These are phyloP conservation scores for Kwoniella botswanensis DNA, from an alignment of 768 basidiomycete genomes.

Conservation along the genomic window DNA sequence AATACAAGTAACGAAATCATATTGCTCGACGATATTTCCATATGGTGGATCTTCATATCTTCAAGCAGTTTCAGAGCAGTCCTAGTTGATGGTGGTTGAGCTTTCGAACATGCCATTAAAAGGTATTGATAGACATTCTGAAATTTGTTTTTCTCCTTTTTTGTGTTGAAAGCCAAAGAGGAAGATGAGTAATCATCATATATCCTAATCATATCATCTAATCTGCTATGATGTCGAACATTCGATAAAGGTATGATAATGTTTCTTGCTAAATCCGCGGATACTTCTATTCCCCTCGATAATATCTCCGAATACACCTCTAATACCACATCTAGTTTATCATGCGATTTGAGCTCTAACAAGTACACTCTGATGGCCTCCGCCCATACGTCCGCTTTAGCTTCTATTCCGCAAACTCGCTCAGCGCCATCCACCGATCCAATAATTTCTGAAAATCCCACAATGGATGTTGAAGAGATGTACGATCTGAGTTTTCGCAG, in stretches of 20 bases:
- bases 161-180: background rate
- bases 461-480: constrained; percentile 1
- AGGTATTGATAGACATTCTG: constrained; percentile 25
- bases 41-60: constrained; percentile 68
- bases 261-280: constrained; percentile 24
- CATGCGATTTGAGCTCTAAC: constrained; percentile 7
- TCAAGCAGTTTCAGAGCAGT: constrained; percentile 62
- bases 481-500: constrained; percentile 1
- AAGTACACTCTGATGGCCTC: constrained; percentile 23
- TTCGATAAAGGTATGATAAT: constrained; percentile 36
- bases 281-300: constrained; percentile 22
- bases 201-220: constrained; percentile 28
- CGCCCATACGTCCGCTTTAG: constrained; percentile 27
- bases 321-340: constrained; percentile 23
- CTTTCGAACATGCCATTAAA: constrained; percentile 23
- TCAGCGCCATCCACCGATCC: constrained; percentile 27
- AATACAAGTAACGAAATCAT: constrained; percentile 66
- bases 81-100: constrained; percentile 11
- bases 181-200: constrained; percentile 28
- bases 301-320: constrained; percentile 29
- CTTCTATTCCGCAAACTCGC: background rate
- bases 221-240: constrained; percentile 6
- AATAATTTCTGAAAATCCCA: constrained; percentile 23
- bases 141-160: constrained; percentile 6
- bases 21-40: constrained; percentile 63